Evolutionary conservation across 306 rosid genomes (phyloP), one percentile per base, ranked within the genome.

Genomic region (Cicer bijugum): DNA sequence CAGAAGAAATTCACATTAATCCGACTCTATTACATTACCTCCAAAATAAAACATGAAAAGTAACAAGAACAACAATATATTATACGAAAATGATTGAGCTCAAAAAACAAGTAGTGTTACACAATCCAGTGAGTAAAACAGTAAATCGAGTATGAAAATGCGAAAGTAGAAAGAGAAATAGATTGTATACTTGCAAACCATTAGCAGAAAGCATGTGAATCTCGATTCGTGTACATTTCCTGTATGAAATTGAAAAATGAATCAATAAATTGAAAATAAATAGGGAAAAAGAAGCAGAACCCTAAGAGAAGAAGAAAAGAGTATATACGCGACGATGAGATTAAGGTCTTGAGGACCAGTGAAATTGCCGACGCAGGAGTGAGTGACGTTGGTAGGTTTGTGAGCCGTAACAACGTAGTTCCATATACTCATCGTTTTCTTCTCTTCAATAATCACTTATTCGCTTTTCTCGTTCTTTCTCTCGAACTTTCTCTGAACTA

Each of bases 401-500:
- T 94, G 99, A 71, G 99, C 99, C 9, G 99, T 94, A 4, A 94
- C 99, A 6, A 88, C 99, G 62, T 94, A 91, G 91, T 94, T 94
- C 99, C 99, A 94, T 75, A 85, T 80, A 52, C 99, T 94, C 99
- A 93, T 92, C 87, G 42, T 84, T 59, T 35, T 69, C 75, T 35
- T 75, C 63, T 37, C 28, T 47, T 55, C 64, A 48, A 48, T 17
- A 12, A 20, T 6, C 16, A 19, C 53, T 55, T 48, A 3, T 10
- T 20, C 63, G 11, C 52, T 9, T 55, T 12, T 7, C 7, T 20
- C 63, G 11, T 40, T 9, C 66, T 12, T 7, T 42, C 45, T 38
- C 53, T 9, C 65, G 1, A 12, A 15, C 52, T 16, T 48, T 19
- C 15, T 38, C 37, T 33, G 37, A 1, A 7, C 12, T 38, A 42